Base-by-base conservation (phyloP, 768 basidiomycete species). In the Rhodotorula toruloides region DNA sequence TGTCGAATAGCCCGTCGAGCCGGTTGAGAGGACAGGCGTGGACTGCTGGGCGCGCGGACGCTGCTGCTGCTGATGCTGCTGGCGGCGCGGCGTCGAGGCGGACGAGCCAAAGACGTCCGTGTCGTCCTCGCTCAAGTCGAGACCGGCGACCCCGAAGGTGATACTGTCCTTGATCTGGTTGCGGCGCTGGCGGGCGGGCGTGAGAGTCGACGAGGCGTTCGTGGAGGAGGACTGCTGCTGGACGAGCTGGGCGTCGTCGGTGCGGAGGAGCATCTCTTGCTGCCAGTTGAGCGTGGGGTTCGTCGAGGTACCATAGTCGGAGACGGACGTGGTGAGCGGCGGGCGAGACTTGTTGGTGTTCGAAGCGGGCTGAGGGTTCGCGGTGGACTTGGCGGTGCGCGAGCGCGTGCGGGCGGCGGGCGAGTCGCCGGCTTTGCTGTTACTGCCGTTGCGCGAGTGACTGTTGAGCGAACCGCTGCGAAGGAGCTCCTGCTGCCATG, bases 401-500 rank as follows among this genome's bases (percentile, higher is more conserved):
- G 58, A 65, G 36, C 58, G 50, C 4, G 50, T 29, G 25, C 58
- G 53, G 0, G 46, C 14, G 3, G 39, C 31, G 29, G 52, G 52
- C 39, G 65, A 52, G 32, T 53, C 56, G 43, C 19, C 43, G 17
- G 29, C 54, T n/a, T 32, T 47, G n/a, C 32, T 10, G 17, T 34
- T 21, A 21, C 17, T 13, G 17, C 21, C 29, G 12, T 29, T 14
- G 47, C 4, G 5, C 34, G 16, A 11, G 25, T 5, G 31, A 16
- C 14, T 5, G 22, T n/a, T n/a, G 34, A 21, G 13, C 27, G 40
- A 34, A n/a, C 42, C 47, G 17, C 22, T 55, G 25, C 52, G 37
- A 47, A 68, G 61, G 32, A 68, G 42, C 54, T 68, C 67, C 48
- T 68, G 67, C 58, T 68, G 67, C 67, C 67, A 68, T 8, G 61